Base-by-base conservation (phyloP, 1,284 basidiomycete species). In the Ceratobasidium sp. region DNA sequence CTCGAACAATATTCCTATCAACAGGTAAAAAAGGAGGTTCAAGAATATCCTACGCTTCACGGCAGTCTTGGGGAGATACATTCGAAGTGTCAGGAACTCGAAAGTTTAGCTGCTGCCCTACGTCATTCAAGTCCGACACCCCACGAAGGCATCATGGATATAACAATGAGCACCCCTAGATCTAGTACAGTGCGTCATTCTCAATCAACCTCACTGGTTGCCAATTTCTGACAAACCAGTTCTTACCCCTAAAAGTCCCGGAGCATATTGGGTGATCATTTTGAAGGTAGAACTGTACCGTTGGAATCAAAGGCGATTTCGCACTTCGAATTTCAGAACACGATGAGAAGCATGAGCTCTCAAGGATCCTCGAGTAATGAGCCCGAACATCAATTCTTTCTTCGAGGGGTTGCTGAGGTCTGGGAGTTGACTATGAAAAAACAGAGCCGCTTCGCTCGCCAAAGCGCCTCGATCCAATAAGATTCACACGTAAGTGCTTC, bases 71-170 rank as follows among this genome's bases (percentile, higher is more conserved):
- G 42, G 7, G 40, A 46, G n/a, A 39, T 66, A 6, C 64, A 26
- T n/a, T 66, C 64, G 44, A 49, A 23, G 42, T 66, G 10, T 42
- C 20, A 49, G 44, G 64, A 44, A n/a, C 64, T 66, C 42, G 26
- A 42, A 2, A 40, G 49, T 28, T n/a, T 66, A 13, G 42, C 44
- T 13, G 33, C 40, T 39, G 39, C 44, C 2, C n/a, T 66, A 6
- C 64, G 49, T 20, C 42, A 66, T 7, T 66, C 64, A 13, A 46
- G 23, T 6, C 42, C 64, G 13, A 66, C 39, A n/a, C 26, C 40
- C 26, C 64, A 66, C 13, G 44, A 66, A 18, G 12, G 26, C 12
- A 26, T 46, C 10, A 66, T 46, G 64, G 20, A 60, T 12, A 66
- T 66, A 28, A 18, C 10, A 13, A 26, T 66, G 44, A 46, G 13